Conservation (phyloP, 192 early-diverging fungal species). For the Backusella parvicylindrica region DNA sequence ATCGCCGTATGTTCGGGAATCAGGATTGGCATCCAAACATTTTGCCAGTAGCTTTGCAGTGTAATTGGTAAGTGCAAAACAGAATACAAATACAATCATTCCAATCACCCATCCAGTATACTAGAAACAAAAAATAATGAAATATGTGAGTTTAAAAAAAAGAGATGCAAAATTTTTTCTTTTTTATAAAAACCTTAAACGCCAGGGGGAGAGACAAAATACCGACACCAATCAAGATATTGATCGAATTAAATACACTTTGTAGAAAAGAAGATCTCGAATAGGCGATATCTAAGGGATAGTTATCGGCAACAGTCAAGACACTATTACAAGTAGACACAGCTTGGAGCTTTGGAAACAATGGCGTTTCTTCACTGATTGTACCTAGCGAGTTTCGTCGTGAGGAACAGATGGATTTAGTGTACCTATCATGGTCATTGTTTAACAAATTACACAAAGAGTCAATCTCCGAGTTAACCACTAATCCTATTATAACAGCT, state of each 20-base stretch:
- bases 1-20: slow-evolving; percentile 42
- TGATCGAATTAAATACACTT: slow-evolving; percentile 55
- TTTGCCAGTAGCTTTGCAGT: slow-evolving; percentile 61
- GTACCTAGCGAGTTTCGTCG: slow-evolving; percentile 3
- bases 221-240: slow-evolving; percentile 64
- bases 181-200: slow-evolving; percentile 35
- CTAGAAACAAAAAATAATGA: slow-evolving; percentile 10
- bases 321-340: slow-evolving; percentile 19
- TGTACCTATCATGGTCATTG: not conserved
- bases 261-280: slow-evolving; percentile 41
- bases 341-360: slow-evolving; percentile 11
- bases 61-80: slow-evolving; percentile 42
- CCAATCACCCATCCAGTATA: slow-evolving; percentile 60
- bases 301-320: slow-evolving; percentile 28
- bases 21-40: slow-evolving; percentile 38
- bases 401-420: slow-evolving; percentile 3
- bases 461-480: not conserved
- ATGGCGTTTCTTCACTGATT: slow-evolving; percentile 4
- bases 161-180: not conserved
- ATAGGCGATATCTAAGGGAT: slow-evolving; percentile 12
- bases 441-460: not conserved
- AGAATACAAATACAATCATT: slow-evolving; percentile 42
- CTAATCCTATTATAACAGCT: not conserved
- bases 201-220: slow-evolving; percentile 61
- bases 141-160: not conserved